Base-by-base conservation (phyloP, 2,329 filamentous ascomycete genomes). In the Botrytis deweyae region DNA sequence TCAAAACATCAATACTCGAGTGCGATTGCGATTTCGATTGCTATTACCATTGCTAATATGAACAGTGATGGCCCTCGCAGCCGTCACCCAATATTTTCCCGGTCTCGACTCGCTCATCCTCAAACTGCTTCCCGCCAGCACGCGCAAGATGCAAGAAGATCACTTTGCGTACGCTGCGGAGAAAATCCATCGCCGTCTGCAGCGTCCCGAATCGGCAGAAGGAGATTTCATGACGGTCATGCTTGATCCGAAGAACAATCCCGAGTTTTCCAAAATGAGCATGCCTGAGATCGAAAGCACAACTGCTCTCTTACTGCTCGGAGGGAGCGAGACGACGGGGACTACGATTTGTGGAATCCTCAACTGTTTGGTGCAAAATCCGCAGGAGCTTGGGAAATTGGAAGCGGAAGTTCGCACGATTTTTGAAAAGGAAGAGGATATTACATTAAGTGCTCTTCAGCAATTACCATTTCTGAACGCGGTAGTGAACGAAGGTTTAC, bases 191-290 rank as follows among this genome's bases (percentile, higher is more conserved):
- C 59, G 59, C 3, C 59, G 59, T 22, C 59, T 62, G 3, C 36
- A 62, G 14, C 59, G 59, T 18, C 22, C 59, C 12, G 59, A 62
- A 62, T 25, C 59, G 2, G 59, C 36, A 7, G 22, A n/a, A 16
- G 59, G 59, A 38, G 59, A 62, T 40, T 62, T 62, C 29, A 66
- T 66, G 40, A 66, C 63, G 2, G 63, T 25, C 16, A 66, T 66
- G 63, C 25, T 66, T 33, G 63, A 46, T 16, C 38, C 40, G 16
- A 33, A 66, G 1, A 46, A 66, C 25, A 66, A 66, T 29, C 38
- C 38, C 1, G 16, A 46, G 4, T 66, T 66, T 14, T 46, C 38
- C 0, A 66, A 33, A n/a, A 42, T 66, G 63, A 66, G 40, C 1
- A 42, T 66, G 42, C 40, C 63, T 14, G 38, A 46, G 4, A 66